These are phyloP conservation scores for Penicillium desertorum DNA, from an alignment of 495 filamentous ascomycete species.

Conservation along the genomic window DNA sequence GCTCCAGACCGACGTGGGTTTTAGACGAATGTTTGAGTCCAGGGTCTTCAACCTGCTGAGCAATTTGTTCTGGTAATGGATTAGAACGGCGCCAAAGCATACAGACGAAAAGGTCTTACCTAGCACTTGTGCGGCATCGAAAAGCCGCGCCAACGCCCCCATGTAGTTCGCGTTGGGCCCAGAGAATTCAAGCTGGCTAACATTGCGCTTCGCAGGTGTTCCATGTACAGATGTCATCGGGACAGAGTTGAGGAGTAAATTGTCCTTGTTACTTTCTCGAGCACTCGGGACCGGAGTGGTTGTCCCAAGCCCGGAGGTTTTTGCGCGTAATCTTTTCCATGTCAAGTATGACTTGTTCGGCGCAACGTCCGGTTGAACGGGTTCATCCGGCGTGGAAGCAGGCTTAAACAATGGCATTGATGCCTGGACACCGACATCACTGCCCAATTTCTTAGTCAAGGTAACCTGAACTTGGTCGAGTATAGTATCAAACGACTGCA, in stretches of 20 bases:
- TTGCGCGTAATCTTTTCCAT: slow-evolving; percentile 85
- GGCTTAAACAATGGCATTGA: slow-evolving; percentile 67
- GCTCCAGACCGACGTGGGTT: slow-evolving; percentile 90
- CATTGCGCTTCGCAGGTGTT: slow-evolving; percentile 65
- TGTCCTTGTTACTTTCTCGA: slow-evolving; percentile 58
- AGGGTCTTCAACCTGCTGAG: slow-evolving; percentile 91
- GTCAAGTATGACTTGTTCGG: slow-evolving; percentile 69
- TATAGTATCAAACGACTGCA: slow-evolving; percentile 86
- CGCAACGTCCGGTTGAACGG: slow-evolving; percentile 34
- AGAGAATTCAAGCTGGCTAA: slow-evolving; percentile 64
- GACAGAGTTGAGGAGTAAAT: slow-evolving; percentile 64
- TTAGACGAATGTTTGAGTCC: slow-evolving; percentile 77
- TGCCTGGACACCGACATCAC: slow-evolving; percentile 82
- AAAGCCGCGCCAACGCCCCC: slow-evolving; percentile 84
- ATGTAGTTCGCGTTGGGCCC: slow-evolving; percentile 91
- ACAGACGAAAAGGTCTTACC: slow-evolving; percentile 58
- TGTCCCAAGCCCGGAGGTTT: slow-evolving; percentile 66
- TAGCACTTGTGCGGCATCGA: slow-evolving; percentile 89
- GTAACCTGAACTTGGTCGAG: slow-evolving; percentile 79
- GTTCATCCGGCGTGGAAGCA: slow-evolving; percentile 47
- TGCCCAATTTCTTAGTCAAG: slow-evolving; percentile 80
- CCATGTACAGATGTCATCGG: slow-evolving; percentile 74
- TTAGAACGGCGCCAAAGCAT: slow-evolving; percentile 18
- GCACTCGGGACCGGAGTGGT: slow-evolving; percentile 28
- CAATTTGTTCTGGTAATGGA: slow-evolving; percentile 80